phyloP scores from a whole-genome alignment of 257 asterid species.

The Thymus mandschuricus region DNA sequence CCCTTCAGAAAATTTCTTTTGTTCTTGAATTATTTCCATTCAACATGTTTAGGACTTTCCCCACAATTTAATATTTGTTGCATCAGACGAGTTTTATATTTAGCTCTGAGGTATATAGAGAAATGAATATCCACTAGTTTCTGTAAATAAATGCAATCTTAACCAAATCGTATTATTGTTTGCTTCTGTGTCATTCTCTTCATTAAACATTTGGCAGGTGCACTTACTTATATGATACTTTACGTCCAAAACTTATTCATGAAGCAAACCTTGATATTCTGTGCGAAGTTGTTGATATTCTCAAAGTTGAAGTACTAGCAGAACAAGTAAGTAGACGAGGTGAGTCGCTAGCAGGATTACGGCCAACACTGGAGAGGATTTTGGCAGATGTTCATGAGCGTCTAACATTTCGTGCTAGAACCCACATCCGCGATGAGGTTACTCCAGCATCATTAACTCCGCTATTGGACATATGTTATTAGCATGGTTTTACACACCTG shows the following conservation, averaged over 20 bases:
- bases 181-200: conserved; percentile 24
- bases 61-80: neutral
- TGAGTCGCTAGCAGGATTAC: conserved; percentile 86
- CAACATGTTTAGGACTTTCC: conserved; percentile 3
- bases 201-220: conserved; percentile 64
- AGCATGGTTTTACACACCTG: conserved; percentile 17
- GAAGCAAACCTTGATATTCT: conserved; percentile 96
- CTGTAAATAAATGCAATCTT: conserved; percentile 12
- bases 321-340: conserved; percentile 88
- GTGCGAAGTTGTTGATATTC: conserved; percentile 94
- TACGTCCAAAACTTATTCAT: conserved; percentile 93
- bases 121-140: neutral
- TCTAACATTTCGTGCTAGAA: conserved; percentile 92
- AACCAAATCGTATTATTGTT: neutral
- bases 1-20: neutral
- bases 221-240: conserved; percentile 87
- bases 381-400: conserved; percentile 98
- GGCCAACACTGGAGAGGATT: conserved; percentile 90
- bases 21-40: conserved; percentile 17
- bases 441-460: conserved; percentile 29
- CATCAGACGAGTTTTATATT: conserved; percentile 2
- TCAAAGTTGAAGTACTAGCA: conserved; percentile 92
- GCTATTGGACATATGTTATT: conserved; percentile 22
- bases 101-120: neutral
- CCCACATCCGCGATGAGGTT: conserved; percentile 96